Conservation (phyloP, 805 yeast genomes). For the Ogataea corticis region DNA sequence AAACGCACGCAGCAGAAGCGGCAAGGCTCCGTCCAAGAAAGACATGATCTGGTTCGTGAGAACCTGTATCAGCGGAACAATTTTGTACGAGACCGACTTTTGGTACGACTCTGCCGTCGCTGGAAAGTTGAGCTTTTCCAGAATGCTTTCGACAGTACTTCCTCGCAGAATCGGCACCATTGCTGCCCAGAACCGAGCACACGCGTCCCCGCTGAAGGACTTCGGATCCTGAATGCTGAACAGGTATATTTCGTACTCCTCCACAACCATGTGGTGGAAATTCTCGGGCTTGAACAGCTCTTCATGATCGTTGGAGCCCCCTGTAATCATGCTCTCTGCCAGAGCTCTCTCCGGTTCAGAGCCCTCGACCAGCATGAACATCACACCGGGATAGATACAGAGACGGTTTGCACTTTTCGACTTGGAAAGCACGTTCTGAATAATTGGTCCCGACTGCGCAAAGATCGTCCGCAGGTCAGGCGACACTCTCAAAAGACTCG, state of each 20-base stretch:
- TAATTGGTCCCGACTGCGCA: conserved; percentile 28
- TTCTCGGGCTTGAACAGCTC: conserved; percentile 13
- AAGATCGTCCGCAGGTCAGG: conserved; percentile 38
- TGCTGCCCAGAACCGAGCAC: conserved; percentile 51
- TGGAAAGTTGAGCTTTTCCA: conserved; percentile 30
- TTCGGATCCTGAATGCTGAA: conserved; percentile 54
- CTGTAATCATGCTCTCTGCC: conserved; percentile 41
- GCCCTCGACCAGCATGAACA: conserved; percentile 60
- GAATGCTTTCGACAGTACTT: conserved; percentile 37
- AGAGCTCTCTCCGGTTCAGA: conserved; percentile 45
- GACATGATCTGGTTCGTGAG: conserved; percentile 56
- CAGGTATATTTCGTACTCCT: conserved; percentile 56
- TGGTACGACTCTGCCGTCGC: conserved; percentile 24
- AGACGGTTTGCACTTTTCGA: no score
- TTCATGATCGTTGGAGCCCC: background rate
- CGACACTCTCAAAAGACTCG: conserved; percentile 46
- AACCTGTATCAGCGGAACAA: conserved; percentile 40
- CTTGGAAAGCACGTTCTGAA: background rate
- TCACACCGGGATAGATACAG: conserved; percentile 46
- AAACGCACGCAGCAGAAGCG: conserved; percentile 55
- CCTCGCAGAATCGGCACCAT: conserved; percentile 38
- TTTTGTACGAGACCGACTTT: conserved; percentile 28
- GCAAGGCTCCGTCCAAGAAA: conserved; percentile 48
- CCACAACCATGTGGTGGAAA: conserved; percentile 43
- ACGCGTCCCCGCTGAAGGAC: conserved; percentile 42